Conservation (phyloP, 768 basidiomycete species). For the Grammothele lineata region DNA sequence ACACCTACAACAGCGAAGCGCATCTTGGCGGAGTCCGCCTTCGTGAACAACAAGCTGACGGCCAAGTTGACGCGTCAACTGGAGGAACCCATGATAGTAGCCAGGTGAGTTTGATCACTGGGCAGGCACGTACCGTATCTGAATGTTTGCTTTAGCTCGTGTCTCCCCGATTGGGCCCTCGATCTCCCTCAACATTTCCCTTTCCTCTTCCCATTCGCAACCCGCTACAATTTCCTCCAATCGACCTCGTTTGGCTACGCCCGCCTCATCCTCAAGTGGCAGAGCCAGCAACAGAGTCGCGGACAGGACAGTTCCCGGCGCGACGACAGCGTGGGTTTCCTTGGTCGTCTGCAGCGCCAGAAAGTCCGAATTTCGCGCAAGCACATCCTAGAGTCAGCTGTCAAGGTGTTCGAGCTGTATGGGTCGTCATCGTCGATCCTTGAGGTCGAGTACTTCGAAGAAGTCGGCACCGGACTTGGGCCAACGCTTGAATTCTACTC, state of each 20-base stretch:
- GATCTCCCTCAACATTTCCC: slow-evolving; percentile 96
- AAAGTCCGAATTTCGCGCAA: slow-evolving; percentile 96
- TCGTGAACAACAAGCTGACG: slow-evolving; percentile 96
- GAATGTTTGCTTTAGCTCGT: slow-evolving; percentile 78
- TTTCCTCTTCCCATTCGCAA: slow-evolving; percentile 98
- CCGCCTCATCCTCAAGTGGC: slow-evolving; percentile 92
- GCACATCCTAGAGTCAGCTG: slow-evolving; percentile 91
- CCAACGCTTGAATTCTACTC: slow-evolving; percentile 99
- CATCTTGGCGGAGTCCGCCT: slow-evolving; percentile 73
- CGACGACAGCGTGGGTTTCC: slow-evolving; percentile 88
- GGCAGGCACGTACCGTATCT: slow-evolving; percentile 2
- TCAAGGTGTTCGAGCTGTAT: slow-evolving; percentile 95
- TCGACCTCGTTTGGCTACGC: slow-evolving; percentile 98
- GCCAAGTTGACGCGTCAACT: slow-evolving; percentile 97
- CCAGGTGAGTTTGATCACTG: slow-evolving; percentile 54
- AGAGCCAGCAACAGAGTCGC: slow-evolving; percentile 73
- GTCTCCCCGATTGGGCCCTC: slow-evolving; percentile 95
- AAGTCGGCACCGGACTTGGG: slow-evolving; percentile 96
- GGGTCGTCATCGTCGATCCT: slow-evolving; percentile 91
- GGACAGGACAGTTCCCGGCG: slow-evolving; percentile 76
- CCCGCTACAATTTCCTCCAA: slow-evolving; percentile 94
- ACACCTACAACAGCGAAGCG: slow-evolving; percentile 46
- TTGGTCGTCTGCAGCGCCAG: slow-evolving; percentile 89
- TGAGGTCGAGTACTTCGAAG: slow-evolving; percentile 98
- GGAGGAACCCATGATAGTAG: slow-evolving; percentile 99